phyloP scores from a whole-genome alignment of 2,329 filamentous ascomycete species.

The Xylaria sp. region DNA sequence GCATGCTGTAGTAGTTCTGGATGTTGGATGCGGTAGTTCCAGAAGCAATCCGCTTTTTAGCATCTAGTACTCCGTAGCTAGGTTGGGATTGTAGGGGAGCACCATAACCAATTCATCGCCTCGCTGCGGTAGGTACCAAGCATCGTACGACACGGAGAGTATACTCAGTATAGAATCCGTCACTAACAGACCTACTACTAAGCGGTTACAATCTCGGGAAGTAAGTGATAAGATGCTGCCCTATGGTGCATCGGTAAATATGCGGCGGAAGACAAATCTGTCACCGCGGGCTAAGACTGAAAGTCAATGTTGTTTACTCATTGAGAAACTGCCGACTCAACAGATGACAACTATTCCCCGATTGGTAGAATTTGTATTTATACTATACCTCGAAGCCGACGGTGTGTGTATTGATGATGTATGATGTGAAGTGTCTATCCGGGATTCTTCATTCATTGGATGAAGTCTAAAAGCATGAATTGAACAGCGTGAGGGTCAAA shows the following conservation, averaged over 20 bases:
- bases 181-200: constrained; percentile 51
- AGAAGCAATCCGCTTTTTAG: constrained; percentile 91
- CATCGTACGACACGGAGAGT: constrained; percentile 61
- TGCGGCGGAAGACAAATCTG: too few relatives aligned
- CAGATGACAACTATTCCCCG: too few relatives aligned
- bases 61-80: constrained; percentile 88
- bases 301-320: too few relatives aligned
- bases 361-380: too few relatives aligned
- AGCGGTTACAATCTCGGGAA: constrained; percentile 59
- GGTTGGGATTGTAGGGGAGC: constrained; percentile 82
- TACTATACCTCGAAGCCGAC: too few relatives aligned
- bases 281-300: too few relatives aligned
- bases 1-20: constrained; percentile 87
- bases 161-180: constrained; percentile 59
- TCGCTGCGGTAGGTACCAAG: constrained; percentile 89
- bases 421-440: too few relatives aligned
- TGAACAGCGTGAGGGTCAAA: too few relatives aligned
- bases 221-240: constrained; percentile 41
- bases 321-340: too few relatives aligned
- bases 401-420: too few relatives aligned
- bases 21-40: constrained; percentile 90
- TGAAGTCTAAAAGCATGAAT: too few relatives aligned
- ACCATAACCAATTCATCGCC: constrained; percentile 85
- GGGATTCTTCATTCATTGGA: too few relatives aligned
- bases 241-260: not conserved